These are phyloP conservation scores for Ramaria sp. DNA, from an alignment of 768 basidiomycete species.

Conservation along the genomic window DNA sequence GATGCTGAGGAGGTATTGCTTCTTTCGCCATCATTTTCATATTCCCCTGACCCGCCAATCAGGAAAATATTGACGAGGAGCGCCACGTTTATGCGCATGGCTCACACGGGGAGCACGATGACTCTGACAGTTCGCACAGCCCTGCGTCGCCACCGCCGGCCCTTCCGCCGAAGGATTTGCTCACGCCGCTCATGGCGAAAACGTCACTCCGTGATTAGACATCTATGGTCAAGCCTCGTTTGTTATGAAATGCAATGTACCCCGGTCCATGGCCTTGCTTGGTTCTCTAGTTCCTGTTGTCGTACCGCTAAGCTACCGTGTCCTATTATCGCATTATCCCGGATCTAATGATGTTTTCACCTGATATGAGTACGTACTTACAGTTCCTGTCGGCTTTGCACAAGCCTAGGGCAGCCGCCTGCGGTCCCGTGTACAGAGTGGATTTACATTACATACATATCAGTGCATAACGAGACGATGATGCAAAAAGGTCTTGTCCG, in stretches of 20 bases:
- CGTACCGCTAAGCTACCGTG: no score
- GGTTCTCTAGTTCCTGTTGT: background rate
- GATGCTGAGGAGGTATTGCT: conserved; percentile 59
- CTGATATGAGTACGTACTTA: no score
- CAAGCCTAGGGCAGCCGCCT: background rate
- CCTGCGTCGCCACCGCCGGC: background rate
- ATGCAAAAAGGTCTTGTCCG: no score
- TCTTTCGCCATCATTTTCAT: background rate
- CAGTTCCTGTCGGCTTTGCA: no score
- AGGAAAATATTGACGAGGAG: conserved; percentile 13
- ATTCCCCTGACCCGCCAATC: background rate
- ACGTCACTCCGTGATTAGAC: background rate
- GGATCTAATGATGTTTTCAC: no score
- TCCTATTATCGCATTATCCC: no score
- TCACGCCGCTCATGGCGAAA: conserved; percentile 1
- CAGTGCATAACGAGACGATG: no score
- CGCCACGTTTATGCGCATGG: conserved; percentile 7
- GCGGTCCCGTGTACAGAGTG: background rate
- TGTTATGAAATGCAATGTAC: background rate
- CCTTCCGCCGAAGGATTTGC: background rate
- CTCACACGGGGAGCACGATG: conserved; percentile 2
- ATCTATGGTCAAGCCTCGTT: no score
- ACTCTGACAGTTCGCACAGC: background rate
- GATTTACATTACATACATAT: background rate
- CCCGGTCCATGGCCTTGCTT: background rate